Evolutionary conservation across 2,329 filamentous ascomycete genomes (phyloP).

Genomic region (Microascus cirrosus): DNA sequence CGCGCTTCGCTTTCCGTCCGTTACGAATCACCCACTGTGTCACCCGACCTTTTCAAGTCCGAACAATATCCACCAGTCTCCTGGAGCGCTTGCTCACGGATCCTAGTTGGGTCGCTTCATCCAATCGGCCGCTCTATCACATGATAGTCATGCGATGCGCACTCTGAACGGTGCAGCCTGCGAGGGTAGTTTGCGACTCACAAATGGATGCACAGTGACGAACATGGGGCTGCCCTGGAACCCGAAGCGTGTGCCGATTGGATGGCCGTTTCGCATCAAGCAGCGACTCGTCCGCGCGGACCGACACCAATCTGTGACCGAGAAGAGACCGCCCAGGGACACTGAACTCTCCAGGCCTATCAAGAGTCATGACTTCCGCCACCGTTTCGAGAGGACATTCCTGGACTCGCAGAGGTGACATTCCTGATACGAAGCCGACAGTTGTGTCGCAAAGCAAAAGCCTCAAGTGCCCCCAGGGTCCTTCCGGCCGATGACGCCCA

Average conservation of each 20-base stretch:
- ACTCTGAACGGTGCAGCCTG: neutral
- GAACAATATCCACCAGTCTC: neutral
- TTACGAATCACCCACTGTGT: neutral
- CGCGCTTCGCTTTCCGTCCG: neutral
- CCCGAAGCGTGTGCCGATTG: neutral
- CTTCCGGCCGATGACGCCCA: no score
- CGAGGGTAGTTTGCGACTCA: neutral
- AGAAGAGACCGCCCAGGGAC: neutral
- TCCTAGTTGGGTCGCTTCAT: neutral
- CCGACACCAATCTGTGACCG: neutral
- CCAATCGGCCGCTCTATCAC: neutral
- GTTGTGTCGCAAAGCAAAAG: neutral
- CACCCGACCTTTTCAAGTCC: neutral
- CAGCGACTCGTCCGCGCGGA: neutral
- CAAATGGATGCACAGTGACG: neutral
- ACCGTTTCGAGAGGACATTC: neutral
- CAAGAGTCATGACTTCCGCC: neutral
- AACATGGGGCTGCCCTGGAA: neutral
- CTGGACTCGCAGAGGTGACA: neutral
- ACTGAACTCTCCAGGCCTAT: neutral
- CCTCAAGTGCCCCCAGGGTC: neutral
- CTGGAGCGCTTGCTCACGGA: neutral
- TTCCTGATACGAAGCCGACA: neutral
- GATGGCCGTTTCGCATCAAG: neutral
- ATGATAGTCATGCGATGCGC: constrained; percentile 1